phyloP scores from a whole-genome alignment of 208 protist species.

The Blastocrithidia nonstop region DNA sequence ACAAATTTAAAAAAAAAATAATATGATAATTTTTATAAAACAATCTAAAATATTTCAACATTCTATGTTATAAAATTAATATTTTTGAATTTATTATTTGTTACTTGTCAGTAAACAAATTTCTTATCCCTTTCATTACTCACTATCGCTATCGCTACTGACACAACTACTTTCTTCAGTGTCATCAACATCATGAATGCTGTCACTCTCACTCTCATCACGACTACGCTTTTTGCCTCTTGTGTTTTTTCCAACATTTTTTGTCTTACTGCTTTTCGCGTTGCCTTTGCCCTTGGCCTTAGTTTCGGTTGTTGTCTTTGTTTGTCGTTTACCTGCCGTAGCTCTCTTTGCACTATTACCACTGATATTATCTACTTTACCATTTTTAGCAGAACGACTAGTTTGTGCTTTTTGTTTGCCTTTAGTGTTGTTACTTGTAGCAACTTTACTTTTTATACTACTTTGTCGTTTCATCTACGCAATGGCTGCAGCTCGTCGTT shows the following conservation, averaged over 20 bases:
- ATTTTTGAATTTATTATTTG: too few species aligned
- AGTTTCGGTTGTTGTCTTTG: background rate
- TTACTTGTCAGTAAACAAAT: too few species aligned
- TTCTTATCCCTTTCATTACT: too few species aligned
- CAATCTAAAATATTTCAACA: too few species aligned
- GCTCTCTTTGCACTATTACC: background rate
- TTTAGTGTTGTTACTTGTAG: constrained; percentile 1
- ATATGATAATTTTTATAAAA: too few species aligned
- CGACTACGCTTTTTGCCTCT: constrained; percentile 16
- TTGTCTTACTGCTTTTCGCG: constrained; percentile 5
- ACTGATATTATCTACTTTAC: constrained; percentile 6
- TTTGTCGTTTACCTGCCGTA: background rate
- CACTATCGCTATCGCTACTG: background rate
- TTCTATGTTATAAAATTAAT: too few species aligned
- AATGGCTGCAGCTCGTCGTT: background rate
- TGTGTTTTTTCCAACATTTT: constrained; percentile 4
- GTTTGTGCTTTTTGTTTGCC: background rate
- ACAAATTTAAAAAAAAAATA: too few species aligned
- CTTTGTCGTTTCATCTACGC: constrained; percentile 4
- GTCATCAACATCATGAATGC: constrained; percentile 4
- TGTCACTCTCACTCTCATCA: constrained; percentile 6
- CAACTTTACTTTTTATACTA: background rate
- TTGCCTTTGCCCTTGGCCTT: background rate
- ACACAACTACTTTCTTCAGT: background rate
- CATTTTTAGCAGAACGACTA: too few species aligned